Evolutionary conservation across 371 early-diverging fungal species (phyloP).

Genomic region (Mortierella sp.): DNA sequence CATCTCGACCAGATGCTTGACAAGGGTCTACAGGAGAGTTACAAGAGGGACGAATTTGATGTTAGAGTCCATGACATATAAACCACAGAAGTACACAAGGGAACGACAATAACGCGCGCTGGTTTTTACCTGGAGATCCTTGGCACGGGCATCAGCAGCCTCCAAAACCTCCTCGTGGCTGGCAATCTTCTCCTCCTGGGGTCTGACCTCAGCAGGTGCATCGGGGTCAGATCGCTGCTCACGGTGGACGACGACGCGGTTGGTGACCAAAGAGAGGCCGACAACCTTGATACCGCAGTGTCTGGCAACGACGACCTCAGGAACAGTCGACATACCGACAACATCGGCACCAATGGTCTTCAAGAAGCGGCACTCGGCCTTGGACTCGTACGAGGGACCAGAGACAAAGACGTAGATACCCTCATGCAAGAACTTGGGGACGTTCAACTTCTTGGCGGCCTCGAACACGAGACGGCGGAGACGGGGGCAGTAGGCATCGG

Average conservation of each 20-base stretch:
- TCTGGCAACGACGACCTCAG: conserved; percentile 94
- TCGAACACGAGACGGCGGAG: conserved; percentile 79
- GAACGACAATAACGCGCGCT: background rate
- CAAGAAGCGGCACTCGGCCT: conserved; percentile 90
- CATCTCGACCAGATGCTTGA: conserved; percentile 57
- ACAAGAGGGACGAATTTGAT: background rate
- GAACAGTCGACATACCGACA: conserved; percentile 97
- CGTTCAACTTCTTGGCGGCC: conserved; percentile 70
- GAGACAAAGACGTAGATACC: conserved; percentile 91
- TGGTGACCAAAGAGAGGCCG: conserved; percentile 90
- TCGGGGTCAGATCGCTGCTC: conserved; percentile 76
- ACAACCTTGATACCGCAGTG: conserved; percentile 92
- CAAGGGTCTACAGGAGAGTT: conserved; percentile 32
- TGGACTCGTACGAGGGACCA: conserved; percentile 93
- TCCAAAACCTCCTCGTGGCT: conserved; percentile 93
- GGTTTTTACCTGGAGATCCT: conserved; percentile 74
- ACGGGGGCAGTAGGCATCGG: conserved; percentile 90
- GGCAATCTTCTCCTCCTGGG: conserved; percentile 70
- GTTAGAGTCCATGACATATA: background rate
- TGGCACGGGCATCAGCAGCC: conserved; percentile 77
- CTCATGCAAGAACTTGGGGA: conserved; percentile 73
- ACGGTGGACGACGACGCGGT: conserved; percentile 78
- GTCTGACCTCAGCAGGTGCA: conserved; percentile 65
- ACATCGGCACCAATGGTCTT: conserved; percentile 84
- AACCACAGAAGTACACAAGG: background rate